These are phyloP conservation scores for Excoecaria cochinchinensis DNA, from an alignment of 345 rosid genomes.

Conservation along the genomic window DNA sequence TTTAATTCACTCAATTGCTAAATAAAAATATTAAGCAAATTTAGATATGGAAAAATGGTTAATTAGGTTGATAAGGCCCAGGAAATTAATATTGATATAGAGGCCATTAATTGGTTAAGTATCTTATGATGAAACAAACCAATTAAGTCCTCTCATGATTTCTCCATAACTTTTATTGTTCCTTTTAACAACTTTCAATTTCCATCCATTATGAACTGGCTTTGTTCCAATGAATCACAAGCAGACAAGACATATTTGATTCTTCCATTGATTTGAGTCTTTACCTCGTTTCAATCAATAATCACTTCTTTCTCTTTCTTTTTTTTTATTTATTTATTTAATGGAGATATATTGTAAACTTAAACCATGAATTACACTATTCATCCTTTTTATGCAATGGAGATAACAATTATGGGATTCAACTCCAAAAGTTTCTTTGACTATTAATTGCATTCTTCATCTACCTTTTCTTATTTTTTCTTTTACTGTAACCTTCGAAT, in stretches of 20 bases:
- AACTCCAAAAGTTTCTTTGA: slow-evolving; percentile 3
- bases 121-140: background rate
- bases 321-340: background rate
- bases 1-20: no score
- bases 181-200: background rate
- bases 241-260: background rate
- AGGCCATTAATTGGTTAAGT: background rate
- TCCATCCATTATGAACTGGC: background rate
- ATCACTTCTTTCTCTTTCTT: background rate
- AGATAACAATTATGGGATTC: slow-evolving; percentile 4
- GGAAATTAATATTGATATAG: background rate
- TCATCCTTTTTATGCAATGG: slow-evolving; percentile 17
- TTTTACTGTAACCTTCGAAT: no score
- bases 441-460: background rate
- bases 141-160: slow-evolving; percentile 6
- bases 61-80: background rate
- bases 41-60: no score
- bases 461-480: no score
- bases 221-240: background rate
- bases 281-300: background rate
- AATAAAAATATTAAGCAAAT: no score
- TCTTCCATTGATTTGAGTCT: background rate
- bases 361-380: background rate
- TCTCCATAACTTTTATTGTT: background rate
- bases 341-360: background rate